Base-by-base conservation (phyloP, 2,329 filamentous ascomycete genomes). In the Botrytis paeoniae region DNA sequence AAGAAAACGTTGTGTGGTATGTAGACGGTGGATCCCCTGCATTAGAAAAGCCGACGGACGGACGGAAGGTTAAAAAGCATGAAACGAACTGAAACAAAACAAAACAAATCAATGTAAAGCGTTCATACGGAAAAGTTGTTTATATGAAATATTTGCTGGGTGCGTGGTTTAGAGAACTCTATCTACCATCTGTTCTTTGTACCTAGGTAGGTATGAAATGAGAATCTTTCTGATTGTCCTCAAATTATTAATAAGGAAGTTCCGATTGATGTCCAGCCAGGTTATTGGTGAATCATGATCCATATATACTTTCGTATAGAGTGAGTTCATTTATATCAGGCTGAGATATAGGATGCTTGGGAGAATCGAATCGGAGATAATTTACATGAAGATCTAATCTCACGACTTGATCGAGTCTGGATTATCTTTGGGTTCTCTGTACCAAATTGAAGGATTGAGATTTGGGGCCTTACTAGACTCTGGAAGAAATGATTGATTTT, bases 281-380 rank as follows among this genome's bases (percentile, higher is more conserved):
- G 12, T n/a, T 25, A 37, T 61, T 41, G 60, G 25, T 62, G 61
- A 20, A 43, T 32, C 18, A 41, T 32, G 37, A 43, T 63, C 18
- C 29, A 32, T n/a, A 32, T 20, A 43, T 63, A 32, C 32, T 62
- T 62, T 62, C 60, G 60, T 62, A 62, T 41, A 39, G 60, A 62
- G 18, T 48, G 41, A 48, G 12, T 51, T 51, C 43, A 51, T 66
- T 16, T 68, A 54, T 39, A 39, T 51, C 45, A 54, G 64, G 45
- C 64, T 68, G 64, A 68, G 64, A 39, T 54, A 39, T 32, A 68
- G 48, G 32, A 64, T 60, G 57, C 57, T 32, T 35, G 57, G 32
- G 59, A 61, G n/a, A 43, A 64, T 64, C 39, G 22, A 48, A 65
- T 65, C 35, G 41, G 10, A 48, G 41, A 64, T 45, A 65, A 29